Percentiles rank a stretch among this genome's conserved stretches.
phyloP scores from a whole-genome alignment of 768 basidiomycete genomes.

The Chalciporus sphaerocephalus region DNA sequence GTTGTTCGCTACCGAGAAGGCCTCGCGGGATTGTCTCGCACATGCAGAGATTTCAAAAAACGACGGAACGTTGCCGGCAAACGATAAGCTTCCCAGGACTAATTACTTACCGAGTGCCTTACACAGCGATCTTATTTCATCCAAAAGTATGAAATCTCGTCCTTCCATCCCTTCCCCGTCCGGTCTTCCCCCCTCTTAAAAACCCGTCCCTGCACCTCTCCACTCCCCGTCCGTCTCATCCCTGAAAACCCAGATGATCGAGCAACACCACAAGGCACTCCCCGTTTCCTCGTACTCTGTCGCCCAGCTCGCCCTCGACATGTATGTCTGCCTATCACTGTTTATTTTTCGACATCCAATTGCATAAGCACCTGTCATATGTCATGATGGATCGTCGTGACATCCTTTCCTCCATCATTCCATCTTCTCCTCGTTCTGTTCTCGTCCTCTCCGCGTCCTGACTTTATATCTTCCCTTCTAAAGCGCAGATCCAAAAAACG shows the following conservation, averaged over 20 bases:
- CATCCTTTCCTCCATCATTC: conserved; percentile 14
- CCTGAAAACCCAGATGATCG: conserved; percentile 53
- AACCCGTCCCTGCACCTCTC: conserved; percentile 8
- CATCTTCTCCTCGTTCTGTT: background rate
- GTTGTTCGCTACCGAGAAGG: conserved; percentile 37
- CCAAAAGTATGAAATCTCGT: conserved; percentile 1
- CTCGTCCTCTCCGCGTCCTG: background rate
- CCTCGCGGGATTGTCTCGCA: conserved; percentile 29
- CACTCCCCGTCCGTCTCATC: background rate
- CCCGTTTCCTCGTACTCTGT: conserved; percentile 57
- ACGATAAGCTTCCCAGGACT: conserved; percentile 33
- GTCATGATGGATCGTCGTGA: conserved; percentile 32
- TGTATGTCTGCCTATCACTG: conserved; percentile 38
- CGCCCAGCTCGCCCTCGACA: conserved; percentile 56
- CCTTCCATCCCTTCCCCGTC: conserved; percentile 5
- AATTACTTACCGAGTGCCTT: conserved; percentile 32
- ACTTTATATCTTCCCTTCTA: conserved; percentile 9
- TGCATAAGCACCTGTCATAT: conserved; percentile 25
- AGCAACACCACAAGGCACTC: conserved; percentile 39
- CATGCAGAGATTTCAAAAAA: conserved; percentile 26
- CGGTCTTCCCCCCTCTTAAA: conserved; percentile 18
- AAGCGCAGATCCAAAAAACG: conserved; percentile 41
- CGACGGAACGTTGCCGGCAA: conserved; percentile 31
- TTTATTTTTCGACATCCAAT: conserved; percentile 5
- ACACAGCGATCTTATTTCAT: conserved; percentile 34